These are phyloP conservation scores for Globisporangium alternatum DNA, from an alignment of 352 stramenopile species.

Conservation along the genomic window DNA sequence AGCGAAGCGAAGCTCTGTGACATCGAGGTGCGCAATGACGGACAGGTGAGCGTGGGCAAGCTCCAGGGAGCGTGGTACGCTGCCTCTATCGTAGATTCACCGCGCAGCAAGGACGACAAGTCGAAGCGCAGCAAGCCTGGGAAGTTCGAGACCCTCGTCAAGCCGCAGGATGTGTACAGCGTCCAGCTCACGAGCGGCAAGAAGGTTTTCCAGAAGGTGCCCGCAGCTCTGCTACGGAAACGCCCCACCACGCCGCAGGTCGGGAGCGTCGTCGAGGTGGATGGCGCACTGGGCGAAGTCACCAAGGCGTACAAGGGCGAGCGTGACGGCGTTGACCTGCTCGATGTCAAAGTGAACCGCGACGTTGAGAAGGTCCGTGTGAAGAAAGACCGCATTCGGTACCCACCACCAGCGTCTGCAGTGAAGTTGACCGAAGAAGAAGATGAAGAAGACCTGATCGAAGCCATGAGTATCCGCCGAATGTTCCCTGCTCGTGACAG, in stretches of 20 bases:
- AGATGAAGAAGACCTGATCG: slow-evolving; percentile 34
- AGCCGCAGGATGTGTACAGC: slow-evolving; percentile 23
- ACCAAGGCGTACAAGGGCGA: slow-evolving; percentile 38
- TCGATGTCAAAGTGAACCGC: slow-evolving; percentile 51
- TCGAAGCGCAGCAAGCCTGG: not conserved
- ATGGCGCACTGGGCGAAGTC: slow-evolving; percentile 60
- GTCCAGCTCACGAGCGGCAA: slow-evolving; percentile 41
- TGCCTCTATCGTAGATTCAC: slow-evolving; percentile 28
- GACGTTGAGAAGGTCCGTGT: slow-evolving; percentile 56
- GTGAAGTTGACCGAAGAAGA: not conserved
- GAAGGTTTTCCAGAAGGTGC: slow-evolving; percentile 44
- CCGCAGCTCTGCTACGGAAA: slow-evolving; percentile 37
- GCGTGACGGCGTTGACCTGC: slow-evolving; percentile 12
- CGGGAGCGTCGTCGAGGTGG: slow-evolving; percentile 70
- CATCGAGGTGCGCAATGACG: slow-evolving; percentile 57
- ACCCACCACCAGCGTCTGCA: slow-evolving; percentile 26
- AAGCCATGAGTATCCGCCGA: slow-evolving; percentile 71
- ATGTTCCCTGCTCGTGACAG: slow-evolving; percentile 64
- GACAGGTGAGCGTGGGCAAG: slow-evolving; percentile 28
- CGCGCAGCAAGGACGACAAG: slow-evolving; percentile 1
- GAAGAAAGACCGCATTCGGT: slow-evolving; percentile 49
- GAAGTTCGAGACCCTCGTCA: slow-evolving; percentile 20
- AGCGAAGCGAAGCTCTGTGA: slow-evolving; percentile 20
- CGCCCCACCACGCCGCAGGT: slow-evolving; percentile 41
- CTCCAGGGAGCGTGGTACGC: slow-evolving; percentile 63